Base-by-base conservation (phyloP, 345 rosid genomes). In the Eucalyptus tenuipes region DNA sequence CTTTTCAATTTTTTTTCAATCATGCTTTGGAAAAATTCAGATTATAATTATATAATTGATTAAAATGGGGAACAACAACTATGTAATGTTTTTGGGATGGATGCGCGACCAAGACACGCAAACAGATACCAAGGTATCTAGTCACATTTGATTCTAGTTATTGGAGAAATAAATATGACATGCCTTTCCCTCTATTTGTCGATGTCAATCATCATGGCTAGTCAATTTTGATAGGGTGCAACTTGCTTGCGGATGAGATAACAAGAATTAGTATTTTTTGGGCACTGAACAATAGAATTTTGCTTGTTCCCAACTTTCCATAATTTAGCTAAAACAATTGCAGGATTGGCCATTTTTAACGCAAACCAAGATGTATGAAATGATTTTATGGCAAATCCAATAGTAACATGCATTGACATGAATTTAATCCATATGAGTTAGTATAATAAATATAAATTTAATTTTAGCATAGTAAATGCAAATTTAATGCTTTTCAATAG, bases 81-180 rank as follows among this genome's bases (percentile, higher is more conserved):
- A 52, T 0, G 57, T 20, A 55, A 55, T 55, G 13, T 55, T 55
- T 55, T 55, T 24, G 24, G 61, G 61, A 55, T 0, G 3, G 61
- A 55, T 22, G 61, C 0, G 29, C 0, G 13, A 24, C 27, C 29
- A 55, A 55, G 29, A 24, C 13, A 24, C 0, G 6, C 29, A 55
- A 55, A 10, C 6, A 24, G 6, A 55, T 55, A 22, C 13, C 20
- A 25, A 25, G 61, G 29, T 9, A 55, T 22, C 61, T 55, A 55
- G 61, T 55, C 29, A 55, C 61, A 55, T 55, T 55, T 55, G 13
- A 55, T 55, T 22, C 61, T 3, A 55, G 6, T 22, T 55, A 55
- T 22, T 55, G 13, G 61, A 55, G 1, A 55, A 4, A 24, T 55
- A 55, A 55, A 55, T 55, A 55, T 55, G 6, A 55, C 6, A 55